Percentiles rank a stretch among this genome's conserved stretches.
These are phyloP conservation scores for Salmacisia buchloeana DNA, from an alignment of 1,284 basidiomycete species.

Conservation along the genomic window DNA sequence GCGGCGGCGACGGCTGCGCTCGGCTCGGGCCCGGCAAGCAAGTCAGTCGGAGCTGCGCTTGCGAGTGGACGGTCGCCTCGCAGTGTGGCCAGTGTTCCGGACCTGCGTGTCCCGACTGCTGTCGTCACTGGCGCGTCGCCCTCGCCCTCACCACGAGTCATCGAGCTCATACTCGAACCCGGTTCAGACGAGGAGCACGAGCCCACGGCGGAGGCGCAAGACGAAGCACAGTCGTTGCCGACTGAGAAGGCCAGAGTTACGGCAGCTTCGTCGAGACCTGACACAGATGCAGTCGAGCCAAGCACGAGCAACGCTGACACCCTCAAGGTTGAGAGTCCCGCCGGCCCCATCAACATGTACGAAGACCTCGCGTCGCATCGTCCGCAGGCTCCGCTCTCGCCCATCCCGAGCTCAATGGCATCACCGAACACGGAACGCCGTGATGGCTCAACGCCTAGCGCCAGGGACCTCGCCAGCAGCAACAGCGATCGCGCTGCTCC, in stretches of 20 bases:
- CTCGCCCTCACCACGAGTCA: too few relatives aligned
- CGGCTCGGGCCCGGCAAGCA: background rate
- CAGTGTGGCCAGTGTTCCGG: background rate
- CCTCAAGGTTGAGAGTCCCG: background rate
- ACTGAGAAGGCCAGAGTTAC: too few relatives aligned
- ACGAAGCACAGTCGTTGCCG: too few relatives aligned
- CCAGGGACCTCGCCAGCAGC: background rate
- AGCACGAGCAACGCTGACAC: too few relatives aligned
- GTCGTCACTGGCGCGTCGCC: background rate
- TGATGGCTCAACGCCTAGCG: background rate
- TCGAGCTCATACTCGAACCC: too few relatives aligned
- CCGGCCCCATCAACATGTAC: background rate
- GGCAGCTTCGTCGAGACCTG: background rate
- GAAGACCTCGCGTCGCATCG: background rate
- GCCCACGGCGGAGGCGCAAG: too few relatives aligned
- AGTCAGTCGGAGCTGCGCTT: background rate
- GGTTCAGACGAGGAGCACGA: too few relatives aligned
- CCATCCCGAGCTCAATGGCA: constrained; percentile 4
- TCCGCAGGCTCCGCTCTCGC: constrained; percentile 8
- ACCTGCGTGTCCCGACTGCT: background rate
- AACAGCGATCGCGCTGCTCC: background rate
- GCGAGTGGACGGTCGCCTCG: background rate
- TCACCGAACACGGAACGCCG: background rate
- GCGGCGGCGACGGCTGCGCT: background rate
- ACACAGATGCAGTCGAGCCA: background rate